Evolutionary conservation across 2,329 filamentous ascomycete species (phyloP), one percentile per base, ranked within the genome.

Genomic region (Apiospora marii): DNA sequence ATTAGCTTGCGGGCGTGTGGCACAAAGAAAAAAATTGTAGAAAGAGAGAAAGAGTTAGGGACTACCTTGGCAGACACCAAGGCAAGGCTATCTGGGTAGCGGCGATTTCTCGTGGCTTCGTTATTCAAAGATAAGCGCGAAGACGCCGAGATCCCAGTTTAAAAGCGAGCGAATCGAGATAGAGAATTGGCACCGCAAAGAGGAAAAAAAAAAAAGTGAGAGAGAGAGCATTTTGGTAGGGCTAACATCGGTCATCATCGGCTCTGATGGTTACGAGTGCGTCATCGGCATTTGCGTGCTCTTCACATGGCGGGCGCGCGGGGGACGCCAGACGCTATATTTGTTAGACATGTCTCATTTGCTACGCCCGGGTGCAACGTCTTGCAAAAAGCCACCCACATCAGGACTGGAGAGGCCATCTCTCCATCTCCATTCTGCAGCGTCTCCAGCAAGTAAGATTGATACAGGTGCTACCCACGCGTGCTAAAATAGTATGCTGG

Each of bases 181-280:
- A 22, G 46, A 49, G 46, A 46, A 46, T 30, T 30, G 37, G 16
- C 37, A 37, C 22, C 19, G 53, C 53, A 27, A 16, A 34, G 7
- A 34, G 16, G 10, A 8, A 19, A 7, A 37, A 61, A 37, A 30
- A 30, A 34, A 8, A 19, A 6, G n/a, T n/a, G n/a, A n/a, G n/a
- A 13, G 14, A 22, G 51, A n/a, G 16, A 61, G 30, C 49, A 13
- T 27, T 51, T 37, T 34, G 53, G 30, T 30, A 34, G 16, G 53
- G 53, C 19, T 61, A 61, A 34, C 30, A 61, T 34, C 53, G 53
- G 53, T 61, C 53, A 64, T 37, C 58, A 64, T 64, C 58, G 58
- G 58, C 58, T 64, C 58, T 64, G 19, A 34, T 64, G 58, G 34
- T 64, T n/a, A 13, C 22, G 34, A 41, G 30, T 64, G 58, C 58